Evolutionary conservation across 2,329 filamentous ascomycete genomes (phyloP), one percentile per base, ranked within the genome.

Genomic region (Periconia digitata): DNA sequence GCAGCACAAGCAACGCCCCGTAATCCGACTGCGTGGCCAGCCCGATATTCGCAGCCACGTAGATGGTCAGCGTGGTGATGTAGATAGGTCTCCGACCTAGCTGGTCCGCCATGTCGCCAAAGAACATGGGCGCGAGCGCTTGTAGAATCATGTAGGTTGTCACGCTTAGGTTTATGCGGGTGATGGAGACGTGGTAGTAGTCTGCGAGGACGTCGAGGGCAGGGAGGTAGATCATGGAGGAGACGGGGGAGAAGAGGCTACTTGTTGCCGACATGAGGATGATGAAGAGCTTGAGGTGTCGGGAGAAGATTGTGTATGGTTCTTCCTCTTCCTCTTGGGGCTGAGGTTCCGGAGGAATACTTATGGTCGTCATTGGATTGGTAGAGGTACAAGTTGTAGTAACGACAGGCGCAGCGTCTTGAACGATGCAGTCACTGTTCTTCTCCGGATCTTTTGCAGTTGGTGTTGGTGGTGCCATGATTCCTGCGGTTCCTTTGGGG

Each of bases 1-100:
- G 78, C 8, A 88, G 69, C 2, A 86, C 73, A 24, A 87, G 62
- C 17, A 88, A 69, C 0, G 83, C 67, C 7, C 59, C 56, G 40
- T 67, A 71, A 44, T 59, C 62, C 41, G 64, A 59, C 51, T 69
- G 64, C n/a, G 69, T 40, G 3, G 58, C 64, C n/a, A 72, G 55
- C 7, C 58, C 69, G 6, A 72, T 50, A 36, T 71, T 71, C 27
- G 68, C 67, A 10, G 55, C 53, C 37, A 66, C 54, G 44, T 69
- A 72, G 12, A 72, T 63, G 17, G 49, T 41, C 46, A 71, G 62
- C 45, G 57, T 61, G 24, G 66, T 47, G 8, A 70, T 54, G 56
- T 79, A 79, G 10, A 74, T 74, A 4, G 76, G 77, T 47, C 77
- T 65, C 51, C 77, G 66, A 15, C 77, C 77, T 18, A 67, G 65